A percentile compares a stretch with the other conserved stretches of the same genome.
phyloP scores from a whole-genome alignment of 2,329 filamentous ascomycete species.

The Claviceps paspali region DNA sequence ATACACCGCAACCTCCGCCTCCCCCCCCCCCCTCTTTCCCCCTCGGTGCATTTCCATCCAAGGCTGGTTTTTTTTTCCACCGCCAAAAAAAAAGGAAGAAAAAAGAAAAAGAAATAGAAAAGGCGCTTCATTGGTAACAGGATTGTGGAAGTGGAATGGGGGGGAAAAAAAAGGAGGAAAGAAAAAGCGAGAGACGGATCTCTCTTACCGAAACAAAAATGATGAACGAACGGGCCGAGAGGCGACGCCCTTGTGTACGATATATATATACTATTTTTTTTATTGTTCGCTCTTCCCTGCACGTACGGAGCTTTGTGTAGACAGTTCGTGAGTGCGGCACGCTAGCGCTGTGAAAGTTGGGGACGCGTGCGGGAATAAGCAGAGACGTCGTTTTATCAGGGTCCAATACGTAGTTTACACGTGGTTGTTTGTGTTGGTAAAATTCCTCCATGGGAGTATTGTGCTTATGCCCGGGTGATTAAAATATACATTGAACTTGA shows the following conservation, averaged over 20 bases:
- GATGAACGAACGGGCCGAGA: not conserved
- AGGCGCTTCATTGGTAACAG: no score
- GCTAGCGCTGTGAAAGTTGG: constrained; percentile 14
- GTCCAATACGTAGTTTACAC: no score
- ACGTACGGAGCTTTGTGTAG: constrained; percentile 27
- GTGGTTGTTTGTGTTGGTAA: no score
- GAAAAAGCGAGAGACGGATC: not conserved
- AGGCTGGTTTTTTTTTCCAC: no score
- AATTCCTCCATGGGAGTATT: no score
- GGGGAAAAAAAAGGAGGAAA: not conserved
- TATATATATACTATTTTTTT: constrained; percentile 16
- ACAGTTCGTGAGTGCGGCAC: constrained; percentile 20
- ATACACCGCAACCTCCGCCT: no score
- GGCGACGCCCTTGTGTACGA: constrained; percentile 20
- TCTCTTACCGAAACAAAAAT: not conserved
- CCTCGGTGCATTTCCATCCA: not conserved
- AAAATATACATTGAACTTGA: no score
- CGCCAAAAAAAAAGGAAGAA: no score
- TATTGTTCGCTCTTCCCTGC: constrained; percentile 20
- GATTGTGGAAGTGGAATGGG: not conserved
- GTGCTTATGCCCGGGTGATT: no score
- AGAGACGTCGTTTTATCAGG: constrained; percentile 7
- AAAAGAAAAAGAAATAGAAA: no score
- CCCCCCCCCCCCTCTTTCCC: no score
- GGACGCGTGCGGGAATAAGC: constrained; percentile 14